phyloP scores from a whole-genome alignment of 2,329 filamentous ascomycete genomes.

The Myriosclerotinia curreyana region DNA sequence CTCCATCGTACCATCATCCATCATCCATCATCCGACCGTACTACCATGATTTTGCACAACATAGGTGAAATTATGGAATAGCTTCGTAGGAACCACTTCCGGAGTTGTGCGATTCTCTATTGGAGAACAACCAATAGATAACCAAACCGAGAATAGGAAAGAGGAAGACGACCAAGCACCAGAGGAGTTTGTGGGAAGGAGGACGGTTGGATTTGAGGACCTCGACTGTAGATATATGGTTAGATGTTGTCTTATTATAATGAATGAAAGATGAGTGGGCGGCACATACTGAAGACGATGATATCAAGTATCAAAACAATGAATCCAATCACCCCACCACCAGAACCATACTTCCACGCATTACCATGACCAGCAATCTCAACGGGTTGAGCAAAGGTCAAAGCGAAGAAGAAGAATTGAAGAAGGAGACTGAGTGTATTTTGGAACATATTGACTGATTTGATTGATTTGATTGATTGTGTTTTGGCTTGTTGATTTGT shows the following conservation, averaged over 20 bases:
- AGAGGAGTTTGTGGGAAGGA: slow-evolving; percentile 55
- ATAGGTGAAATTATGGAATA: slow-evolving; percentile 16
- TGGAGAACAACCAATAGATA: slow-evolving; percentile 63
- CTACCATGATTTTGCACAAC: no score
- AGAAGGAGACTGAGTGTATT: slow-evolving; percentile 44
- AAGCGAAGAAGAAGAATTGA: slow-evolving; percentile 51
- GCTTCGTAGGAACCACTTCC: slow-evolving; percentile 54
- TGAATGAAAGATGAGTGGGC: no score
- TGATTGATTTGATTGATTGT: background rate
- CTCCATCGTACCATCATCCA: background rate
- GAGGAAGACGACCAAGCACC: slow-evolving; percentile 61
- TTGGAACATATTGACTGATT: slow-evolving; percentile 23
- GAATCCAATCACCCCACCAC: slow-evolving; percentile 60
- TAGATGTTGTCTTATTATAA: background rate
- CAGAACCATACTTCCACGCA: slow-evolving; percentile 57
- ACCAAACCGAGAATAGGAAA: slow-evolving; percentile 61
- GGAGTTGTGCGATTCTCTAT: slow-evolving; percentile 53
- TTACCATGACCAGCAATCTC: slow-evolving; percentile 43
- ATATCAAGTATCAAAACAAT: slow-evolving; percentile 61
- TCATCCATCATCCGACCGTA: background rate
- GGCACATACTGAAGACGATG: slow-evolving; percentile 56
- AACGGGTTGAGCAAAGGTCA: slow-evolving; percentile 46
- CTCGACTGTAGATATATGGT: slow-evolving; percentile 49
- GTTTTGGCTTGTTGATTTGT: background rate
- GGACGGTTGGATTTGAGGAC: slow-evolving; percentile 62